phyloP scores from a whole-genome alignment of 345 rosid species.

The Brassica incana region DNA sequence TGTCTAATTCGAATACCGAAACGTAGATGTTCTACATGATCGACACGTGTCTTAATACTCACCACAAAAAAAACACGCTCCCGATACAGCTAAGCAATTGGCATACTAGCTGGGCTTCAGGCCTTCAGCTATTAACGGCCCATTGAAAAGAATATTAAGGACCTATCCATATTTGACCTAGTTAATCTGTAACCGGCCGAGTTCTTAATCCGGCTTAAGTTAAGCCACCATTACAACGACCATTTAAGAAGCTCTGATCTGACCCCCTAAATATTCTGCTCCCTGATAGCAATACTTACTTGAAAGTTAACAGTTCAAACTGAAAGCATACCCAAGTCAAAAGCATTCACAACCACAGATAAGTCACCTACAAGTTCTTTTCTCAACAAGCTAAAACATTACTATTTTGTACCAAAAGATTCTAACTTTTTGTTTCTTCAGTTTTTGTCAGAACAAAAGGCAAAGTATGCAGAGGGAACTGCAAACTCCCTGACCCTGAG shows the following conservation, averaged over 20 bases:
- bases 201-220: background rate
- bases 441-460: background rate
- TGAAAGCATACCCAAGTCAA: background rate
- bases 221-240: background rate
- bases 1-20: background rate
- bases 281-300: background rate
- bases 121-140: background rate
- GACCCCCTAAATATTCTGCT: background rate
- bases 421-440: background rate
- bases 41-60: slow-evolving; percentile 29
- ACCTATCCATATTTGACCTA: background rate
- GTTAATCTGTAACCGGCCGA: background rate
- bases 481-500: slow-evolving; percentile 9
- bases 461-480: background rate
- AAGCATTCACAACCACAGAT: background rate
- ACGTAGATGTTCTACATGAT: background rate
- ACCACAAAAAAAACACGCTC: slow-evolving; percentile 12
- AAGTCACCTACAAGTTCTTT: background rate
- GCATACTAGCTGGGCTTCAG: background rate
- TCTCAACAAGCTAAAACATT: slow-evolving; percentile 15
- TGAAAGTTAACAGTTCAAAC: background rate
- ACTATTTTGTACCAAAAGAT: background rate
- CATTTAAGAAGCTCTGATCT: background rate
- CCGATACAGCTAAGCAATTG: slow-evolving; percentile 29
- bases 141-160: background rate